Evolutionary conservation across 306 rosid genomes (phyloP), one percentile per base, ranked within the genome.

Genomic region (Sesbania bispinosa): DNA sequence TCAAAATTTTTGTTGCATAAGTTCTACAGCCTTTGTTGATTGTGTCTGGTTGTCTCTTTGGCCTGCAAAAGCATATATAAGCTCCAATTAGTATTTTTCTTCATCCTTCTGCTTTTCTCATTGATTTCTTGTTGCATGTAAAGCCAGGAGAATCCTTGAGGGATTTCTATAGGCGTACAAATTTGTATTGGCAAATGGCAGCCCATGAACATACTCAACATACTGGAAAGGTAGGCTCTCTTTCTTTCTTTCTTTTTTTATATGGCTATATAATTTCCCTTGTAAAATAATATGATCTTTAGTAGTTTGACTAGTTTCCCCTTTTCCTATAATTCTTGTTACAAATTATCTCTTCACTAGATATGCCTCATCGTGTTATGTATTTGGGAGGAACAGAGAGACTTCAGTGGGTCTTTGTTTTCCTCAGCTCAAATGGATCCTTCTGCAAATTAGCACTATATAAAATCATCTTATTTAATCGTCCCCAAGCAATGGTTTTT

Each of bases 121-220:
- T 78, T 83, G 75, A 68, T 81, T 15, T 43, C 65, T 74, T 74
- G 30, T 53, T 77, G 30, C 50, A 21, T 84, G 52, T 79, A 74
- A 51, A 94, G 98, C 90, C 91, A 13, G 98, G 95, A 63, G 98
- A 94, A 80, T 68, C 92, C 33, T 77, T 94, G 84, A 85, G 83
- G 83, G 97, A 94, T 75, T 94, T 94, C 86, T 94, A 90, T 72
- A 86, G 19, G 50, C 97, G 96, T 80, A 94, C 99, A 62, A 89
- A 89, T 83, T 8, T 94, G 81, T 94, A 94, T 87, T 94, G 99
- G 99, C 97, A 94, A 86, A 94, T 94, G 99, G 99, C 99, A n/a
- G 97, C 99, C 63, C 97, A 94, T 19, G 99, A 94, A 62, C 97
- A 94, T 72, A 94, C 97, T 47, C 99, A 94, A 78, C 99, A 94